Evolutionary conservation across 2,329 filamentous ascomycete species (phyloP), one percentile per base, ranked within the genome.

Genomic region (Hysterium pulicare): DNA sequence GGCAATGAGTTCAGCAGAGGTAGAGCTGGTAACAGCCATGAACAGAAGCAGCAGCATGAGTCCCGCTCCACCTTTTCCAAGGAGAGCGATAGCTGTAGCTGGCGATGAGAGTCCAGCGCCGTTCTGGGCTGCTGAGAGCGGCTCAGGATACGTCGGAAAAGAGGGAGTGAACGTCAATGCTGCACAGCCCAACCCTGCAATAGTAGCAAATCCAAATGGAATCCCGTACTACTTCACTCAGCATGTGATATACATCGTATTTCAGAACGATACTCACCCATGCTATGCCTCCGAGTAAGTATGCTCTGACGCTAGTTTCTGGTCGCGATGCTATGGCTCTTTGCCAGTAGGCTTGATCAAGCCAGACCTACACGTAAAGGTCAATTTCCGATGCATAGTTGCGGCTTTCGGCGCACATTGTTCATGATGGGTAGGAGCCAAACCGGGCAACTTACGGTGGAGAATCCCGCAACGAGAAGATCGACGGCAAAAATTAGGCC

Each of bases 1-100:
- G 1, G 90, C 70, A 13, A 75, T 73, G 4, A 73, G 61, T 42
- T 75, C 70, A 0, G 71, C 69, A 2, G 58, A 68, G 33, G 71
- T 71, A 1, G 67, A 67, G 4, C 59, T 64, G 0, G 72, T 74
- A 5, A 72, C 69, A 4, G 71, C 70, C 72, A 74, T 74, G 59
- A 75, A 75, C 0, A 74, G 61, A 13, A 73, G 59, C 4, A 74
- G 50, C 16, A 64, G 49, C 0, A 57, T 59, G 10, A 36, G 32
- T 3, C 60, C 53, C 9, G 60, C 61, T 31, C 61, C 59, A 1
- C 59, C 58, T 16, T 58, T 60, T 21, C 61, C 61, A 7, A 61
- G 54, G 13, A 64, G 51, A 2, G 61, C 58, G 9, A 54, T 51
- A 9, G 61, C 59, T 13, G 61, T 59, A 38, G 61, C 61, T 4